phyloP scores from a whole-genome alignment of 495 filamentous ascomycete genomes.

The Tuber borchii region DNA sequence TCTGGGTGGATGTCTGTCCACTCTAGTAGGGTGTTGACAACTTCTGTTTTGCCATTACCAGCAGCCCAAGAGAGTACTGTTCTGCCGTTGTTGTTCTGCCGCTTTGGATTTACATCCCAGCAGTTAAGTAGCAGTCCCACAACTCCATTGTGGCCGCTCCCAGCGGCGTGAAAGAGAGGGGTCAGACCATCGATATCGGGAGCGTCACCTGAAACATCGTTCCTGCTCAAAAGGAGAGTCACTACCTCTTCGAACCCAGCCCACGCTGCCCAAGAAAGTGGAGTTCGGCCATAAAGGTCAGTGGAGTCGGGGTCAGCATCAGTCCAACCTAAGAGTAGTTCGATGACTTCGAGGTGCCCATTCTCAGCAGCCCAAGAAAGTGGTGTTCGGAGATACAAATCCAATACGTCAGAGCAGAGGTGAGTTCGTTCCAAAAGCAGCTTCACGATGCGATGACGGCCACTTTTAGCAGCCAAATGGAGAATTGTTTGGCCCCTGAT shows the following conservation, averaged over 20 bases:
- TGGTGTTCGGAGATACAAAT: constrained; percentile 19
- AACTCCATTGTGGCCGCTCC: constrained; percentile 20
- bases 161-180: constrained; percentile 30
- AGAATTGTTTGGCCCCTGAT: not conserved
- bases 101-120: constrained; percentile 15
- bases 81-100: constrained; percentile 14
- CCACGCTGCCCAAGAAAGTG: constrained; percentile 29
- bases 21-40: constrained; percentile 27
- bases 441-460: constrained; percentile 26
- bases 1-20: constrained; percentile 10
- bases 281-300: constrained; percentile 21
- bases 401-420: constrained; percentile 12
- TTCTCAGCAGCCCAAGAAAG: constrained; percentile 26
- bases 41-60: constrained; percentile 17
- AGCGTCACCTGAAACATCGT: constrained; percentile 13
- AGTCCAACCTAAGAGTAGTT: constrained; percentile 20
- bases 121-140: constrained; percentile 15
- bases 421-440: constrained; percentile 16
- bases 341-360: constrained; percentile 24
- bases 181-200: constrained; percentile 19
- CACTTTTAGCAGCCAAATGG: constrained; percentile 19
- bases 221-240: constrained; percentile 27
- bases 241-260: constrained; percentile 34
- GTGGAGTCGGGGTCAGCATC: constrained; percentile 18
- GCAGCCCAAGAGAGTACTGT: constrained; percentile 28